phyloP scores from a whole-genome alignment of 208 protist species.

The Crithidia thermophila region DNA sequence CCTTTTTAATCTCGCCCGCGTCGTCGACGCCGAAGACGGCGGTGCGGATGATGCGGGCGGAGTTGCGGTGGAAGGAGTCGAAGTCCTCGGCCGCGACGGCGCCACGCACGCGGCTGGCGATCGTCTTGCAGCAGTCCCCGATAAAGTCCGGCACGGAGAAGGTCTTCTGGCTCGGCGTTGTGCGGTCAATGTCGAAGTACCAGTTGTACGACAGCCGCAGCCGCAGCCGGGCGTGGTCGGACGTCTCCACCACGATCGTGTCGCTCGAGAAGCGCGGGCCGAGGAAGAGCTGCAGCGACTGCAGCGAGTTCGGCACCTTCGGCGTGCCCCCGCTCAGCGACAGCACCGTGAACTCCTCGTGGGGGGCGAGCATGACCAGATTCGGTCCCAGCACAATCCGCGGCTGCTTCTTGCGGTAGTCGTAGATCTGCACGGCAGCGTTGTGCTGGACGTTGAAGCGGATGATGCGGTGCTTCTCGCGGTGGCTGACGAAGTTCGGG shows the following conservation, averaged over 20 bases:
- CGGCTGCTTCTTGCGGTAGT: conserved; percentile 87
- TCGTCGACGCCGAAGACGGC: conserved; percentile 93
- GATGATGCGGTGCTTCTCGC: conserved; percentile 85
- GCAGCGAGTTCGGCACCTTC: conserved; percentile 93
- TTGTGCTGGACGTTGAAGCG: conserved; percentile 97
- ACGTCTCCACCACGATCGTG: conserved; percentile 95
- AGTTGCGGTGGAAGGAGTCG: conserved; percentile 97
- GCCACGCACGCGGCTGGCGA: conserved; percentile 95
- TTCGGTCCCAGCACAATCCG: conserved; percentile 95
- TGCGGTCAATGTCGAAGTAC: conserved; percentile 89
- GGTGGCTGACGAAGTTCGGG: conserved; percentile 33
- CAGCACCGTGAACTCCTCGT: conserved; percentile 97
- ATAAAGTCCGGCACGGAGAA: conserved; percentile 97
- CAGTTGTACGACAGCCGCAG: conserved; percentile 98
- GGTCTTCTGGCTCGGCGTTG: conserved; percentile 40
- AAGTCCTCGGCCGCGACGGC: conserved; percentile 94
- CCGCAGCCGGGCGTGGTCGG: conserved; percentile 95
- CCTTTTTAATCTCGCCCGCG: conserved; percentile 48
- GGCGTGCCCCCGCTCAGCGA: conserved; percentile 93
- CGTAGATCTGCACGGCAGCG: conserved; percentile 96
- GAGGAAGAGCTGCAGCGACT: conserved; percentile 93
- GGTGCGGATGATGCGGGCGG: conserved; percentile 93
- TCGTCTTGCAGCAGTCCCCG: conserved; percentile 97
- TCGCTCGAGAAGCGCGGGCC: conserved; percentile 96
- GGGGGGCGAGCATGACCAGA: conserved; percentile 94